A percentile compares a stretch with the other conserved stretches of the same genome.
Conservation (phyloP, 169 alveolate genomes). For the Babesia microti region DNA sequence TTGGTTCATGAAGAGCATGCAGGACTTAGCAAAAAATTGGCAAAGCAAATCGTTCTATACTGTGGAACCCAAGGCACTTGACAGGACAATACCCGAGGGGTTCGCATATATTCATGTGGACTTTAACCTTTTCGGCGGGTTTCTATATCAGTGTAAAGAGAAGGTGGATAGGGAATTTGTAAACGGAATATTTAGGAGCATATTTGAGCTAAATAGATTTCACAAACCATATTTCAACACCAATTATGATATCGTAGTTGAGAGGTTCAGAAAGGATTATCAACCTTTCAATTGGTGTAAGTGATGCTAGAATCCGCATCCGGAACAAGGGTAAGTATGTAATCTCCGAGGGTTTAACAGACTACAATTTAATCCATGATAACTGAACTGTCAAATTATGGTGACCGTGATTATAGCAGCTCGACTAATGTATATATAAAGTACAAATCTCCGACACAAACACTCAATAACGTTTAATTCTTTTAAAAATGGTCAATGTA, state of each 20-base stretch:
- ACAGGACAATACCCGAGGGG: conserved; percentile 31
- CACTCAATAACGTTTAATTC: too few relatives aligned
- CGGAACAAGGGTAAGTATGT: too few relatives aligned
- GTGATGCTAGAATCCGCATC: too few relatives aligned
- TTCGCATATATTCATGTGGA: conserved; percentile 43
- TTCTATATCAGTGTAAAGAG: too few relatives aligned
- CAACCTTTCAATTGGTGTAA: conserved; percentile 27
- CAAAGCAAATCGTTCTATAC: conserved; percentile 11
- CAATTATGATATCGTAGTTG: conserved; percentile 11
- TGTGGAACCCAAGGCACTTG: conserved; percentile 38
- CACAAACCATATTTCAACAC: conserved; percentile 21
- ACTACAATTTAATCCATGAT: too few relatives aligned
- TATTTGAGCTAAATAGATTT: conserved; percentile 22
- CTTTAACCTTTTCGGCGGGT: conserved; percentile 32
- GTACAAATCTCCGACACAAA: too few relatives aligned
- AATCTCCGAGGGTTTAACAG: too few relatives aligned
- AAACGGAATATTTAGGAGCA: conserved; percentile 27
- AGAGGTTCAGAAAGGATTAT: conserved; percentile 16
- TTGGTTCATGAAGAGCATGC: conserved; percentile 19
- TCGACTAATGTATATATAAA: too few relatives aligned
- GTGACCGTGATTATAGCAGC: too few relatives aligned
- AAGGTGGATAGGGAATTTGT: conserved; percentile 5
- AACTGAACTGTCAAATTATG: too few relatives aligned
- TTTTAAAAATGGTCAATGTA: too few relatives aligned
- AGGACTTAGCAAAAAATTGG: conserved; percentile 33